Percentiles rank a stretch among this genome's conserved stretches.
These are phyloP conservation scores for Omphalotus guepiniiformis DNA, from an alignment of 768 basidiomycete genomes.

Conservation along the genomic window DNA sequence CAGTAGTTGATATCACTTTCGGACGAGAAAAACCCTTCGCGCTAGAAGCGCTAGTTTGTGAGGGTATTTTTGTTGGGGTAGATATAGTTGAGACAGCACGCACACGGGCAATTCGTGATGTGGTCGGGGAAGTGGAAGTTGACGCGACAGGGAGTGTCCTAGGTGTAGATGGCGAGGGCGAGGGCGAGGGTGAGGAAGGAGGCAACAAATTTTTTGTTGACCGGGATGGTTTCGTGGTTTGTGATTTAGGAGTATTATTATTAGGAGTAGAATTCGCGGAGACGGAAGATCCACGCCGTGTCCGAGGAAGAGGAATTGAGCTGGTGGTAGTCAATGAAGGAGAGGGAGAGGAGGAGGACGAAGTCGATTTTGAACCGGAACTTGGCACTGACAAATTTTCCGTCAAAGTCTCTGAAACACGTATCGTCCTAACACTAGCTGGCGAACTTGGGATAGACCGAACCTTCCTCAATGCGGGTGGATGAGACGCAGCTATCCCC, in stretches of 20 bases:
- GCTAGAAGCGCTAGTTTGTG: neutral
- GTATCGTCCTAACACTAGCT: too few species aligned
- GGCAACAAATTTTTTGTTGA: neutral
- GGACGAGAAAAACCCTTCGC: neutral
- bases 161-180: neutral
- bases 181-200: neutral
- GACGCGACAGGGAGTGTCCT: too few species aligned
- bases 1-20: neutral
- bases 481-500: too few species aligned
- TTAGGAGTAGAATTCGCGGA: neutral
- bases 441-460: too few species aligned
- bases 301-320: neutral
- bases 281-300: too few species aligned
- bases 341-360: too few species aligned
- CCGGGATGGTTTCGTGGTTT: neutral
- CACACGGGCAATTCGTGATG: constrained; percentile 1
- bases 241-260: neutral
- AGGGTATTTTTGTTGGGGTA: neutral
- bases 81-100: neutral
- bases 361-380: too few species aligned
- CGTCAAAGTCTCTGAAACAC: too few species aligned
- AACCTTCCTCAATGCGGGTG: too few species aligned
- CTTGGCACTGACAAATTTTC: too few species aligned
- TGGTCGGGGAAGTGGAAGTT: neutral
- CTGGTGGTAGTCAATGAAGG: neutral